A percentile compares a stretch with the other conserved stretches of the same genome.
These are phyloP conservation scores for Omphalea diandra DNA, from an alignment of 441 rosid species.

Conservation along the genomic window DNA sequence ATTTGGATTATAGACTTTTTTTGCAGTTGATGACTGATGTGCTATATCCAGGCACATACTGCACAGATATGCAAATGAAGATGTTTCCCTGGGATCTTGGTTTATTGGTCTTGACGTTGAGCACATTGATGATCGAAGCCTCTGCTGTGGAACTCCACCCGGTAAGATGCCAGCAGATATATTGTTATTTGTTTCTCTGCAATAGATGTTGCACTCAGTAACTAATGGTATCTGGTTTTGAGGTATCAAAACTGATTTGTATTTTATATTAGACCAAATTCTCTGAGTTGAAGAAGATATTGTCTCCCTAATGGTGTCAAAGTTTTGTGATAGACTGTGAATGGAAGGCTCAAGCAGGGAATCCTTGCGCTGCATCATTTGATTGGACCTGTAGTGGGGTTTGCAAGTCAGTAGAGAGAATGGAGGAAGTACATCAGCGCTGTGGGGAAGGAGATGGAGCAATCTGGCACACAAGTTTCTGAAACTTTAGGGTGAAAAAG, in stretches of 20 bases:
- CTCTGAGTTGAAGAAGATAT: not conserved
- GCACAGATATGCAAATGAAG: conserved; percentile 86
- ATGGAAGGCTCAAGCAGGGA: conserved; percentile 95
- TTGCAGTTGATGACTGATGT: conserved; percentile 5
- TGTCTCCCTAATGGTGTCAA: conserved; percentile 11
- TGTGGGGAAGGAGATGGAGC: conserved; percentile 94
- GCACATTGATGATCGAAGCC: conserved; percentile 89
- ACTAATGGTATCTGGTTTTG: not conserved
- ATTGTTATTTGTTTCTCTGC: not conserved
- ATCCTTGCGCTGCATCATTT: conserved; percentile 89
- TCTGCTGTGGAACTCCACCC: conserved; percentile 84
- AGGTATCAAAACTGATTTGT: not conserved
- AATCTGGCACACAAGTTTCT: conserved; percentile 86
- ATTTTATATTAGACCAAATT: not conserved
- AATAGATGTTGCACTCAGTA: not conserved
- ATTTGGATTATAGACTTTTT: not conserved
- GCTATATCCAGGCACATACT: conserved; percentile 56
- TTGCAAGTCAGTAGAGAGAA: conserved; percentile 87
- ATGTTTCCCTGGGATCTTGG: conserved; percentile 94
- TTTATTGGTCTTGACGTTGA: conserved; percentile 94
- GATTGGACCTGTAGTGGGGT: conserved; percentile 96
- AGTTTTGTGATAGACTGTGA: conserved; percentile 62
- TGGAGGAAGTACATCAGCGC: conserved; percentile 82
- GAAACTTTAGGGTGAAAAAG: conserved; percentile 24
- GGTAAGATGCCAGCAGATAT: conserved; percentile 42